Percentiles rank a stretch among this genome's conserved stretches.
Evolutionary conservation across 495 filamentous ascomycete genomes (phyloP).

Genomic region (Daldinia childiae): DNA sequence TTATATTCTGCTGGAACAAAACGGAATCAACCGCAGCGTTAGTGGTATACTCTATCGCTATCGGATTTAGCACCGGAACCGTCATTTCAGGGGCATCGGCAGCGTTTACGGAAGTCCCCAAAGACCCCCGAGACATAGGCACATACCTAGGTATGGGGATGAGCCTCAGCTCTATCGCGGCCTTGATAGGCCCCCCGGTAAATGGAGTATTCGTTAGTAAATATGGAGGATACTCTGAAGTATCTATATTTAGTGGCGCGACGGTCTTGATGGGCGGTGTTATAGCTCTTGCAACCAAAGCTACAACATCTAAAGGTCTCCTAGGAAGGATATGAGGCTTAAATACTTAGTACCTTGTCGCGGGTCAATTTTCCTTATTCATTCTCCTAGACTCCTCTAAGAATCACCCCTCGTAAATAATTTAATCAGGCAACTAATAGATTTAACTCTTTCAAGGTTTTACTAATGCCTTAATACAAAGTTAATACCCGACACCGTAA

Average conservation of each 20-base stretch:
- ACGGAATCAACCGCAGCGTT: constrained; percentile 47
- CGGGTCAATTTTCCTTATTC: not conserved
- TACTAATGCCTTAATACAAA: not conserved
- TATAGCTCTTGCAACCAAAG: constrained; percentile 19
- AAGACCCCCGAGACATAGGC: constrained; percentile 57
- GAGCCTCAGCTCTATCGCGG: constrained; percentile 52
- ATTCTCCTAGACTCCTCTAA: not conserved
- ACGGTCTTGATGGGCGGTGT: constrained; percentile 19
- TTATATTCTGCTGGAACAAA: constrained; percentile 55
- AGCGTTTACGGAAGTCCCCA: constrained; percentile 53
- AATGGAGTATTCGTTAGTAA: constrained; percentile 58
- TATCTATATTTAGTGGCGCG: constrained; percentile 59
- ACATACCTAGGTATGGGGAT: constrained; percentile 67
- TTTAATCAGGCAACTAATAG: not conserved
- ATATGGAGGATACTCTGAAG: constrained; percentile 53
- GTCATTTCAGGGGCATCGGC: constrained; percentile 59
- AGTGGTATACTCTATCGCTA: constrained; percentile 52
- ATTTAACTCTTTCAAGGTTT: not conserved
- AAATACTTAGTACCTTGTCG: not conserved
- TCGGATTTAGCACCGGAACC: constrained; percentile 56
- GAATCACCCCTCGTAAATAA: not conserved
- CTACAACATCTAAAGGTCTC: constrained; percentile 26
- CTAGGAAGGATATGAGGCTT: constrained; percentile 19
- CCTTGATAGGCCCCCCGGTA: constrained; percentile 63
- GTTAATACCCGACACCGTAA: not conserved